Evolutionary conservation across 371 early-diverging fungal species (phyloP), one percentile per base, ranked within the genome.

Genomic region (Saksenaea vasiformis): DNA sequence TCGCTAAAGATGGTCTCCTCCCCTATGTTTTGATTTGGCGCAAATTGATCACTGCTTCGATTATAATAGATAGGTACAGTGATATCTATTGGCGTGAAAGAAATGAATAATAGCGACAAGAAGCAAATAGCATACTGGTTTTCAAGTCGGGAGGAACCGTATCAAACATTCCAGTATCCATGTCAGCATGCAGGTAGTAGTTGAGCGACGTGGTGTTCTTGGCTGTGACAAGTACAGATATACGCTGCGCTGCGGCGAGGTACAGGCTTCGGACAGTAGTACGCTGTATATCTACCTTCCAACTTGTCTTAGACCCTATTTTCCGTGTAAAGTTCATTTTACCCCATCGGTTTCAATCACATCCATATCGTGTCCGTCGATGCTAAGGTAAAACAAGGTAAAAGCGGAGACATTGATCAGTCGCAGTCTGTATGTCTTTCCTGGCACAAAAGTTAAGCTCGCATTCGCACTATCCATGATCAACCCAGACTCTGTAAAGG

Each of bases 281-380:
- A 15, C 87, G 87, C 60, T 83, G 60, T 14, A 82, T 77, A 51
- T 86, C 84, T 14, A 85, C 68, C 73, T 72, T 22, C 24, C 13
- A 44, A 35, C 2, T 39, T 26, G n/a, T n/a, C 28, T 55, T 11
- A 53, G 31, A 31, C 28, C 11, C 9, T 47, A 5, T 22, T 22
- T 47, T 5, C 47, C 7, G 8, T 19, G n/a, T 3, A 10, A 47
- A 7, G 24, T n/a, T n/a, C 11, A 19, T 70, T 69, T 56, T 74
- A 80, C 83, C 56, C 95, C 95, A 65, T 95, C 95, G 19, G 88
- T 82, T 76, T 94, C 95, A 58, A 95, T 91, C 36, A 95, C 75
- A 55, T 87, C 78, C 75, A 95, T 68, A 34, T 82, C 76, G 72
- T 94, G 95, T 51, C 86, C 88, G 67, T 90, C 93, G 62, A 95